phyloP scores from a whole-genome alignment of 805 yeast species.

The Nakazawaea ernobii region DNA sequence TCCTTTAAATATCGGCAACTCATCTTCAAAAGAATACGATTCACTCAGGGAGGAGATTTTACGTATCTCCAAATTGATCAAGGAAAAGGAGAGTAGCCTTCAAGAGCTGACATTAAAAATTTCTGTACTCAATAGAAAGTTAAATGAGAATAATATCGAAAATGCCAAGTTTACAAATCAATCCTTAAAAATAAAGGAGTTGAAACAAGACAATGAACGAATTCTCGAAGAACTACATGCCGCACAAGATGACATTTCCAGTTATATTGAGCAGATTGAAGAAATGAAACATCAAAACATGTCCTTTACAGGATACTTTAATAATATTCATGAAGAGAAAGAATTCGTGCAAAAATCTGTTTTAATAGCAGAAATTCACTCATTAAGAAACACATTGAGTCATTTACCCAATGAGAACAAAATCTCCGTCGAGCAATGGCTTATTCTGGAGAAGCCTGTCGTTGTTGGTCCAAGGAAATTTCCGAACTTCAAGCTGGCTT shows the following conservation, averaged over 20 bases:
- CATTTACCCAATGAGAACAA: neutral
- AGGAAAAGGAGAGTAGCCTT: slow-evolving; percentile 18
- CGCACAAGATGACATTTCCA: slow-evolving; percentile 18
- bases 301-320: slow-evolving; percentile 26
- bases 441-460: slow-evolving; percentile 3
- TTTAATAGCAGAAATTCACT: slow-evolving; percentile 38
- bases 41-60: neutral
- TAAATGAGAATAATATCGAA: slow-evolving; percentile 26
- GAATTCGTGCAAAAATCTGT: slow-evolving; percentile 27
- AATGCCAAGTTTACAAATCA: slow-evolving; percentile 22
- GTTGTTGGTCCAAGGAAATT: slow-evolving; percentile 9
- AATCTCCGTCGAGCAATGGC: neutral
- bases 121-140: slow-evolving; percentile 37
- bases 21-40: neutral
- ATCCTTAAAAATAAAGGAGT: slow-evolving; percentile 16
- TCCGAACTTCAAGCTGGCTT: neutral
- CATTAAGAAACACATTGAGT: slow-evolving; percentile 31
- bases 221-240: slow-evolving; percentile 14
- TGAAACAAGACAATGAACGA: slow-evolving; percentile 19
- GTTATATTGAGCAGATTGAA: slow-evolving; percentile 14
- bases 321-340: slow-evolving; percentile 27
- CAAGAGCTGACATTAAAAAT: slow-evolving; percentile 42
- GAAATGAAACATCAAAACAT: slow-evolving; percentile 21
- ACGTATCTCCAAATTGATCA: neutral
- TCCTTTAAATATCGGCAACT: no score